These are phyloP conservation scores for Penicillium sp. DNA, from an alignment of 2,329 filamentous ascomycete species.

Conservation along the genomic window DNA sequence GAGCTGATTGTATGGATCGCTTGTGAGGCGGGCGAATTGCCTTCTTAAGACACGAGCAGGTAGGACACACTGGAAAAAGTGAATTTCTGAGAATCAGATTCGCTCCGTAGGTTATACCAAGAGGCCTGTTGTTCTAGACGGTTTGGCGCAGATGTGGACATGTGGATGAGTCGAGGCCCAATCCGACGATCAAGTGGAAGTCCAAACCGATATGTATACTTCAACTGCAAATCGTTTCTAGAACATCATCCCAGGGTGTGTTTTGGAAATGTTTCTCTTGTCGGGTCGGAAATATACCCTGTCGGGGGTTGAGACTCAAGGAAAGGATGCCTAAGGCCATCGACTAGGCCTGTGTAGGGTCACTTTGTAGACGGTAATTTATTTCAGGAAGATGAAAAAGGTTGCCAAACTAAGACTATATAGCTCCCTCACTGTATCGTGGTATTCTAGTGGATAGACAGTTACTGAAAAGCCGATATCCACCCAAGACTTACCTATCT, in stretches of 20 bases:
- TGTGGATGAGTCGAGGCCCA: constrained; percentile 4
- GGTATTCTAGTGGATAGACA: too few relatives aligned
- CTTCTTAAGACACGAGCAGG: not conserved
- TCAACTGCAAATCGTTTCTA: too few relatives aligned
- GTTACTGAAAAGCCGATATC: not conserved
- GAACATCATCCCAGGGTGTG: too few relatives aligned
- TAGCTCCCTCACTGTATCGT: not conserved
- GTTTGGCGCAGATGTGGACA: not conserved
- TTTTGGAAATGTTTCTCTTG: too few relatives aligned
- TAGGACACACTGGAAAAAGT: not conserved
- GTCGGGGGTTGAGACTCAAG: too few relatives aligned
- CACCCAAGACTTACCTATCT: not conserved
- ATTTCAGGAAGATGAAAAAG: not conserved
- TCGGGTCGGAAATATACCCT: too few relatives aligned
- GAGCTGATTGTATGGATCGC: not conserved
- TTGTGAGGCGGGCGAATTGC: not conserved
- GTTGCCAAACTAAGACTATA: too few relatives aligned
- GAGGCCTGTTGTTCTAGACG: not conserved
- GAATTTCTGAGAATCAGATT: not conserved
- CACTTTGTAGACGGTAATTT: not conserved
- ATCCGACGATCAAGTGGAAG: not conserved
- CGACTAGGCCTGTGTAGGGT: not conserved
- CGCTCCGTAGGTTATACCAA: not conserved
- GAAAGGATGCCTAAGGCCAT: not conserved
- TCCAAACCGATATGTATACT: not conserved